phyloP scores from a whole-genome alignment of 768 basidiomycete genomes.

The Fomitopsis pulvina region DNA sequence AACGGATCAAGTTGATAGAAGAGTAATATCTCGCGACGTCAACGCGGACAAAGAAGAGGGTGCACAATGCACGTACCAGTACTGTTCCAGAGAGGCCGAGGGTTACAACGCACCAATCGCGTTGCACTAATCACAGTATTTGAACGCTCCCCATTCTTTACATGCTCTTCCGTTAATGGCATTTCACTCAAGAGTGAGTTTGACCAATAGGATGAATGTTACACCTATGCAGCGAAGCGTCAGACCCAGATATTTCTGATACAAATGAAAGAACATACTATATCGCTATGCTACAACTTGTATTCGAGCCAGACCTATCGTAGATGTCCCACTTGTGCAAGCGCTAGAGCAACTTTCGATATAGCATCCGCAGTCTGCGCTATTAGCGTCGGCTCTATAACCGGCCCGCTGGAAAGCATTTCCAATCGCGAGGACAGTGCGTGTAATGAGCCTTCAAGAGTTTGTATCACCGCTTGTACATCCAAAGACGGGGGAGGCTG shows the following conservation, averaged over 20 bases:
- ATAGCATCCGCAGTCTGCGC: slow-evolving; percentile 64
- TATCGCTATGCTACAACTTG: too few relatives aligned
- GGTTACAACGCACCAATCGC: neutral
- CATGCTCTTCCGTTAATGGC: too few relatives aligned
- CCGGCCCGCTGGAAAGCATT: slow-evolving; percentile 32
- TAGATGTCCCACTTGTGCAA: slow-evolving; percentile 53
- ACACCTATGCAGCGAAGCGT: too few relatives aligned
- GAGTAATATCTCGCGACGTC: neutral
- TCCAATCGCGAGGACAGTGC: slow-evolving; percentile 45
- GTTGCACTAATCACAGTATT: too few relatives aligned
- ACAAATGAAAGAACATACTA: too few relatives aligned
- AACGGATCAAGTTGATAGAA: neutral
- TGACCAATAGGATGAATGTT: too few relatives aligned
- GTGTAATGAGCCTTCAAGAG: slow-evolving; percentile 48
- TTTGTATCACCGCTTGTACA: slow-evolving; percentile 33
- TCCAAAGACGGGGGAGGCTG: slow-evolving; percentile 12
- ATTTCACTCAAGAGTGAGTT: too few relatives aligned
- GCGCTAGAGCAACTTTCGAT: slow-evolving; percentile 53
- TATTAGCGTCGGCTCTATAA: slow-evolving; percentile 42
- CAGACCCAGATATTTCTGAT: too few relatives aligned
- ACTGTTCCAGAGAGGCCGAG: neutral
- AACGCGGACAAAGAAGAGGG: neutral
- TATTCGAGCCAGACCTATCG: slow-evolving; percentile 31
- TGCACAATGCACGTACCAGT: neutral
- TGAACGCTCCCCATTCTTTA: too few relatives aligned